Conservation (phyloP, 2,329 filamentous ascomycete genomes). For the Fusarium heterosporum region DNA sequence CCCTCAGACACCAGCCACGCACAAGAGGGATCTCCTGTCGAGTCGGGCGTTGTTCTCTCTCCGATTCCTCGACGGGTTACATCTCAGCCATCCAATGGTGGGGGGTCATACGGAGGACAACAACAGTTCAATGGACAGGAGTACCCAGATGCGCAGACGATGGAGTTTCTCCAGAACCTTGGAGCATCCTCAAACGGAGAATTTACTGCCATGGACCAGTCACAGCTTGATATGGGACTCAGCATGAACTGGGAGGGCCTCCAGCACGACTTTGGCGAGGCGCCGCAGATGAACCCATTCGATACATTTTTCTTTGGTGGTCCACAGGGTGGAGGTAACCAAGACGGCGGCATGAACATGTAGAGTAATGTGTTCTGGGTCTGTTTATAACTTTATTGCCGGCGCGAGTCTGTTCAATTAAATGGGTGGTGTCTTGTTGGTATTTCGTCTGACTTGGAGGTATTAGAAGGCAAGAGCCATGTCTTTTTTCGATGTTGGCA, state of each 20-base stretch:
- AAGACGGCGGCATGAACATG: constrained; percentile 46
- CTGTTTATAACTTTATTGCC: constrained; percentile 28
- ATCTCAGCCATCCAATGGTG: constrained; percentile 49
- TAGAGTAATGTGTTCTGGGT: constrained; percentile 22
- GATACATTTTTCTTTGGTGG: constrained; percentile 79
- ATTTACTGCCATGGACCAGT: constrained; percentile 54
- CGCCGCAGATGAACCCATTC: constrained; percentile 73
- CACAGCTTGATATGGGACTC: constrained; percentile 72
- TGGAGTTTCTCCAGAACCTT: constrained; percentile 67
- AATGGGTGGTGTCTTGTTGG: constrained; percentile 31
- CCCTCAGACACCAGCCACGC: constrained; percentile 47
- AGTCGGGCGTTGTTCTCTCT: constrained; percentile 60
- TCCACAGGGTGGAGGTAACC: constrained; percentile 51
- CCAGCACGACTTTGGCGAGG: constrained; percentile 71
- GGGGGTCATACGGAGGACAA: constrained; percentile 50
- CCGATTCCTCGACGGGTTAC: constrained; percentile 54
- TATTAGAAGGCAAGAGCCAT: constrained; percentile 15
- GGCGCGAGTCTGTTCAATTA: constrained; percentile 28
- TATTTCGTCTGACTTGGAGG: constrained; percentile 7
- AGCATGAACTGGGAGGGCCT: constrained; percentile 73
- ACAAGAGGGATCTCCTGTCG: constrained; percentile 50
- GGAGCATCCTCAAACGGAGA: constrained; percentile 50
- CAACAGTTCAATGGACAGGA: constrained; percentile 54
- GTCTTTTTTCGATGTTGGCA: constrained; percentile 1
- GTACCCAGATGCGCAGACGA: constrained; percentile 62